These are phyloP conservation scores for Tephrocybe sp. DNA, from an alignment of 768 basidiomycete species.

Conservation along the genomic window DNA sequence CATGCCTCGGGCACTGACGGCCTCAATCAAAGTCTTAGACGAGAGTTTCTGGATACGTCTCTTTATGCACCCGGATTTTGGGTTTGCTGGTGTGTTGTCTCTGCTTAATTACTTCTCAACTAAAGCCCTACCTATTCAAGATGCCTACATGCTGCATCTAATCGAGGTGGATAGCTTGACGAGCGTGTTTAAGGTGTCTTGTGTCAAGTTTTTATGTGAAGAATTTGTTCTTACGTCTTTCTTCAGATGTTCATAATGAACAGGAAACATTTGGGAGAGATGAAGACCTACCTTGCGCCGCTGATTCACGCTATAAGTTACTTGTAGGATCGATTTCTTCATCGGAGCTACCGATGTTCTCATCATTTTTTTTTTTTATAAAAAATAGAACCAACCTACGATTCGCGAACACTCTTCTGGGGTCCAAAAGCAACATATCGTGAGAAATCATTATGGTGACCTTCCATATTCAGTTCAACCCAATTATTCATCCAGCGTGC, in stretches of 20 bases:
- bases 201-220: too few relatives aligned
- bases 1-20: slow-evolving; percentile 1
- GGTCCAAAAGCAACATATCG: slow-evolving; percentile 13
- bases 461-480: not conserved
- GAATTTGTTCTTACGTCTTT: too few relatives aligned
- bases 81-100: slow-evolving; percentile 4
- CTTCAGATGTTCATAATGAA: slow-evolving; percentile 12
- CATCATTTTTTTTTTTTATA: not conserved
- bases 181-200: slow-evolving; percentile 5
- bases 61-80: slow-evolving; percentile 12
- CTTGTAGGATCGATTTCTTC: not conserved
- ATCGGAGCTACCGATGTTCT: not conserved
- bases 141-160: slow-evolving; percentile 10
- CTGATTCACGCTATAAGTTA: slow-evolving; percentile 6
- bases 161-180: slow-evolving; percentile 10
- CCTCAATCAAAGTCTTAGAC: slow-evolving; percentile 6
- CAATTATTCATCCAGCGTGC: not conserved
- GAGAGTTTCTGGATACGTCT: slow-evolving; percentile 12
- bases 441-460: not conserved
- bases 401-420: slow-evolving; percentile 10
- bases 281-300: slow-evolving; percentile 2
- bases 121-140: not conserved
- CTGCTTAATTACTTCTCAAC: not conserved
- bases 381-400: slow-evolving; percentile 7
- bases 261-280: slow-evolving; percentile 5